phyloP scores from a whole-genome alignment of 106 monocot genomes.

The Gastrodia elata region DNA sequence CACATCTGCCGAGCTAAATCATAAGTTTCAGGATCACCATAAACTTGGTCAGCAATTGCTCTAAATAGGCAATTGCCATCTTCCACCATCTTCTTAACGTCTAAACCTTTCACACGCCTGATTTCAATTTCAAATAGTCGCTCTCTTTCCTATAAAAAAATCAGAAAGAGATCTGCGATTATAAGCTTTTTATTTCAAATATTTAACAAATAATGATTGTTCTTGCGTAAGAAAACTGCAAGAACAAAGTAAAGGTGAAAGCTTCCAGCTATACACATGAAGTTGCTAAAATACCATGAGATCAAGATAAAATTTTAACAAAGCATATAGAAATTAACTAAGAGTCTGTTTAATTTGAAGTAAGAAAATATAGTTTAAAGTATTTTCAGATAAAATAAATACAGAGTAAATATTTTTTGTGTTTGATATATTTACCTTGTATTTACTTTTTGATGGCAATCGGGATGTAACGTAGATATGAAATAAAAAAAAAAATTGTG shows the following conservation, averaged over 20 bases:
- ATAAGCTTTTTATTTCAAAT: background rate
- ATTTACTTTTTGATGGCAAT: too few relatives aligned
- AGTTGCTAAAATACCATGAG: background rate
- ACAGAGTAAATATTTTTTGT: too few relatives aligned
- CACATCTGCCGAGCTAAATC: conserved; percentile 93
- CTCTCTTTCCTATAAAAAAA: conserved; percentile 69
- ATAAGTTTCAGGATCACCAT: conserved; percentile 92
- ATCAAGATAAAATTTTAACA: background rate
- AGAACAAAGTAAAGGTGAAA: background rate
- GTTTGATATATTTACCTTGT: too few relatives aligned
- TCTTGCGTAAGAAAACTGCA: background rate
- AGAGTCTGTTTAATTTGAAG: too few relatives aligned
- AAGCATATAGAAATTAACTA: conserved; percentile 1
- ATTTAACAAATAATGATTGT: background rate
- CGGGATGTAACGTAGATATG: too few relatives aligned
- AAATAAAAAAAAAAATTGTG: too few relatives aligned
- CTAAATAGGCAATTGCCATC: conserved; percentile 98
- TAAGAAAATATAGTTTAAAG: too few relatives aligned
- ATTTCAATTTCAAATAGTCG: conserved; percentile 80
- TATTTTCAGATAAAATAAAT: too few relatives aligned
- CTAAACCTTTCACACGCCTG: conserved; percentile 67
- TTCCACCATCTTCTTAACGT: conserved; percentile 68
- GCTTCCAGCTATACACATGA: background rate
- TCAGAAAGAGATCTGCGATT: background rate
- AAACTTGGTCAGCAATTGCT: conserved; percentile 97